Base-by-base conservation (phyloP, 257 asterid genomes). In the Scutellaria galericulata region DNA sequence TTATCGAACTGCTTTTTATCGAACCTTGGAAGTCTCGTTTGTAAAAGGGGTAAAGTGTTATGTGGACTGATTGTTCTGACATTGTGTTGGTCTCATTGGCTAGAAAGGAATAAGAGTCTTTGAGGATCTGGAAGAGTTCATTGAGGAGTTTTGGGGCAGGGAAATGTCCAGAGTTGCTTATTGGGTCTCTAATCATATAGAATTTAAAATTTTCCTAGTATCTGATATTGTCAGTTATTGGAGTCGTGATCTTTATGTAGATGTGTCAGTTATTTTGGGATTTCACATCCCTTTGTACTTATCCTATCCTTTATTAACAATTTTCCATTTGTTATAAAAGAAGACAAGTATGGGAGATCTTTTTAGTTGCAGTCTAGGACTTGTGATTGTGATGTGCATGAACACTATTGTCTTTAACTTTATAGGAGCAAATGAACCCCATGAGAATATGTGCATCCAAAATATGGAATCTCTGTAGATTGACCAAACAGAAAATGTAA, bases 401-500 rank as follows among this genome's bases (percentile, higher is more conserved):
- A 50, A 39, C 61, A 12, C 15, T 51, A n/a, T 62, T 62, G 13
- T 61, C 35, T 59, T 63, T 56, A 50, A 12, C n/a, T 60, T 60
- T 39, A 3, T 46, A 10, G 63, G 15, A 51, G 54, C 24, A 55
- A 71, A 22, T 53, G 27, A 22, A 22, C 27, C 44, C 31, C 12
- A 12, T 40, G 55, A 9, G 11, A 72, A 18, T 24, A 14, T 52
- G 66, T 52, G 72, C 67, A 64, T 44, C 52, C 45, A 10, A 35
- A 66, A 14, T 46, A 18, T 55, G 48, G 44, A 20, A 63, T 52
- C 42, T 53, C n/a, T 54, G 63, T 53, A 48, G 57, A 50, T 24
- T 27, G 48, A 45, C 57, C 48, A 66, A 55, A 45, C 14, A 55
- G 61, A 14, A 74, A 75, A 47, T 66, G 53, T 24, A 51, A 71